Conservation (phyloP, 2,329 filamentous ascomycete genomes). For the Arthrocladium fulminans region DNA sequence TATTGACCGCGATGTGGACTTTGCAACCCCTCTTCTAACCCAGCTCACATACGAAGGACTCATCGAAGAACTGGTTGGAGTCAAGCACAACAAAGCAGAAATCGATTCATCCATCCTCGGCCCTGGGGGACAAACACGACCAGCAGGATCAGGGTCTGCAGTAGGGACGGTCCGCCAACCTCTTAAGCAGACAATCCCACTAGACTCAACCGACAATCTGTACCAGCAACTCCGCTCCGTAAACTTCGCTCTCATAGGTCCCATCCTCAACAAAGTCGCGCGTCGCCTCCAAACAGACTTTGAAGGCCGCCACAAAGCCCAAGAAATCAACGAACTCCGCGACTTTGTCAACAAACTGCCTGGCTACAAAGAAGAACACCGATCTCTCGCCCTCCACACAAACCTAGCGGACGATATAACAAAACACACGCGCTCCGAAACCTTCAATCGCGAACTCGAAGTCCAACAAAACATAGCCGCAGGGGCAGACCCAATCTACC, state of each 20-base stretch:
- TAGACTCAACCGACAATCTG: constrained; percentile 82
- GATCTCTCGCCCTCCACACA: constrained; percentile 85
- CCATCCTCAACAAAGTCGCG: constrained; percentile 80
- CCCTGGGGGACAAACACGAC: constrained; percentile 46
- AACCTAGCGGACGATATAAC: constrained; percentile 91
- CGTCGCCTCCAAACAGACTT: constrained; percentile 79
- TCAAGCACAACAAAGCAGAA: constrained; percentile 86
- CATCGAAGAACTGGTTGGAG: constrained; percentile 86
- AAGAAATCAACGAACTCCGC: constrained; percentile 81
- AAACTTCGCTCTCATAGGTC: constrained; percentile 92
- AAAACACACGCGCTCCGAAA: constrained; percentile 79
- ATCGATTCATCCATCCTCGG: constrained; percentile 86
- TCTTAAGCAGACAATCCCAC: constrained; percentile 76
- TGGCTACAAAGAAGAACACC: constrained; percentile 84
- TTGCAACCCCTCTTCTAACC: constrained; percentile 82
- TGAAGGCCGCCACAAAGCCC: constrained; percentile 74
- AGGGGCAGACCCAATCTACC: constrained; percentile 75
- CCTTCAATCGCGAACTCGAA: constrained; percentile 80
- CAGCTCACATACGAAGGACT: constrained; percentile 95
- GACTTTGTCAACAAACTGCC: constrained; percentile 94
- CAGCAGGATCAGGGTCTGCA: constrained; percentile 45
- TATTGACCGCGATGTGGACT: constrained; percentile 90
- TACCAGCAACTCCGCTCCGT: constrained; percentile 81
- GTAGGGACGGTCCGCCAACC: constrained; percentile 47
- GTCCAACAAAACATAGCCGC: constrained; percentile 93